A percentile compares a stretch with the other conserved stretches of the same genome.
Evolutionary conservation across 2,329 filamentous ascomycete genomes (phyloP).

Genomic region (Hypoxylon sp.): DNA sequence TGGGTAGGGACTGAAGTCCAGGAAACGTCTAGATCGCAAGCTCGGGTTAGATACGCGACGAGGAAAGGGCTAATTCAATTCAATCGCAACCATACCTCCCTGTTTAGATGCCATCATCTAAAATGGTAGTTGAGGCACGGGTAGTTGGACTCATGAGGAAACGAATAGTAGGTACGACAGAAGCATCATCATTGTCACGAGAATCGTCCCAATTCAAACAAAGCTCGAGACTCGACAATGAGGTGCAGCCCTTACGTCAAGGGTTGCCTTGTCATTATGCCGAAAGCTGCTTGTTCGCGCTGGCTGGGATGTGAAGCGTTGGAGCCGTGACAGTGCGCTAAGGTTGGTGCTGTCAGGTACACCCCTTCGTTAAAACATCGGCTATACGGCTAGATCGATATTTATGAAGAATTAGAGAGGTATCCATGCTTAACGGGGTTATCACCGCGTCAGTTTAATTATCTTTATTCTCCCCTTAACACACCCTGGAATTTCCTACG

Average conservation of each 20-base stretch:
- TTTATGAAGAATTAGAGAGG: not conserved
- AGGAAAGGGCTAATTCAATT: not conserved
- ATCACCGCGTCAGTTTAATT: no score
- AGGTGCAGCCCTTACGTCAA: constrained; percentile 13
- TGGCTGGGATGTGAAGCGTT: not conserved
- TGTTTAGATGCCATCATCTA: constrained; percentile 25
- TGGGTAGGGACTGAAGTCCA: constrained; percentile 66
- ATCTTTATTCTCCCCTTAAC: no score
- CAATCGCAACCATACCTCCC: constrained; percentile 27
- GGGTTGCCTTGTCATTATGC: constrained; percentile 16
- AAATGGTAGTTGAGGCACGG: constrained; percentile 5
- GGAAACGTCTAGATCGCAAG: constrained; percentile 48
- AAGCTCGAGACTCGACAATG: constrained; percentile 2
- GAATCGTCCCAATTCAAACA: not conserved
- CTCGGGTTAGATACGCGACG: constrained; percentile 1
- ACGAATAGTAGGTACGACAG: not conserved
- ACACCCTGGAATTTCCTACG: no score
- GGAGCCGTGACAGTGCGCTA: constrained; percentile 4
- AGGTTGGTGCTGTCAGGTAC: constrained; percentile 5
- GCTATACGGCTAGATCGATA: not conserved
- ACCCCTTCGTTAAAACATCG: constrained; percentile 16
- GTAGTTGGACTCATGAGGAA: not conserved
- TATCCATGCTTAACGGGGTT: no score
- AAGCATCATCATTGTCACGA: constrained; percentile 20
- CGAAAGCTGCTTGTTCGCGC: not conserved